Conservation (phyloP, 73 alveolate species). For the Paramecium sexaurelia region DNA sequence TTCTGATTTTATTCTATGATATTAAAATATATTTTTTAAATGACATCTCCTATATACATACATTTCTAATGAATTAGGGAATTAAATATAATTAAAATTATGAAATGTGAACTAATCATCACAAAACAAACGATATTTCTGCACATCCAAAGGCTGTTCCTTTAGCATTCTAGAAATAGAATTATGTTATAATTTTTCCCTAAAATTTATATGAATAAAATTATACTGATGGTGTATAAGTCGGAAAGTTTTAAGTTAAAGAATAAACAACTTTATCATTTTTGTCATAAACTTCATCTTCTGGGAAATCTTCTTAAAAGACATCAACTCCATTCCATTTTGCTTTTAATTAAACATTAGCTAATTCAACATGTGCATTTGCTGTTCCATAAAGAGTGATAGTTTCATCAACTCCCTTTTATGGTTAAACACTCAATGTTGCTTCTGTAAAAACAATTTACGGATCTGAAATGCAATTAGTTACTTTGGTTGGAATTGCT, state of each 20-base stretch:
- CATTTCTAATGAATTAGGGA: background rate
- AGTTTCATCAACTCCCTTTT: slow-evolving; percentile 50
- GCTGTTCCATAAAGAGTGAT: slow-evolving; percentile 45
- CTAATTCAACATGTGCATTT: slow-evolving; percentile 17
- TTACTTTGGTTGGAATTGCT: slow-evolving; percentile 14
- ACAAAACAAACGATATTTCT: background rate
- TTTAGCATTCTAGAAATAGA: background rate
- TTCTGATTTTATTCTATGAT: background rate
- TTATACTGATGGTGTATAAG: slow-evolving; percentile 48
- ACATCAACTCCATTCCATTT: slow-evolving; percentile 23
- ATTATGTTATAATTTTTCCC: slow-evolving; percentile 29
- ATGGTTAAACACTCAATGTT: slow-evolving; percentile 37
- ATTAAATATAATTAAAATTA: background rate
- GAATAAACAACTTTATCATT: background rate
- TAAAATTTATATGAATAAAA: background rate
- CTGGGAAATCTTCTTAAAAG: background rate
- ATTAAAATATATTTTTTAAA: background rate
- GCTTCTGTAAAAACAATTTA: background rate
- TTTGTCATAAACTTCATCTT: background rate
- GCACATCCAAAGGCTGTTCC: background rate
- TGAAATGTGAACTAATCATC: background rate
- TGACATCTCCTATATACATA: background rate
- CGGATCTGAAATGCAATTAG: background rate
- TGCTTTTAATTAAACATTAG: background rate
- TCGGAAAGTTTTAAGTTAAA: background rate